Evolutionary conservation across 1,284 basidiomycete genomes (phyloP).

Genomic region (Apiotrichum porosum): DNA sequence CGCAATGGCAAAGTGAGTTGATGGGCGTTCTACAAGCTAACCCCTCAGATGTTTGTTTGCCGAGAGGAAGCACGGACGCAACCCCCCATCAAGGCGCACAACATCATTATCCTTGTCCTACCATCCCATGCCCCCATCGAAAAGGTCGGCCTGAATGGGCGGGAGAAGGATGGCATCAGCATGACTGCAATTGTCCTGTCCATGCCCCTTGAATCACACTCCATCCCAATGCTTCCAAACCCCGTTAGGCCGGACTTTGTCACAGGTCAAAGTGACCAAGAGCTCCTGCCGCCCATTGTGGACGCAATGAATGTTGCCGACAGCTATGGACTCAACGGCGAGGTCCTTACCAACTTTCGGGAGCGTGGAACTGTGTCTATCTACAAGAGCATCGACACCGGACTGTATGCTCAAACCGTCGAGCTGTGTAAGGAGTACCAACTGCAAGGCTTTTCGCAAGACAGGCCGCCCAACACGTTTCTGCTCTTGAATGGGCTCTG

Average conservation of each 20-base stretch:
- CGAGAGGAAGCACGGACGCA: conserved; percentile 11
- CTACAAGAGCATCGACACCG: no score
- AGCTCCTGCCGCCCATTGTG: neutral
- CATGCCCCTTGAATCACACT: conserved; percentile 11
- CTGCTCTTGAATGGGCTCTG: conserved; percentile 17
- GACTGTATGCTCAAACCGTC: no score
- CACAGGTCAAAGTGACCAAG: neutral
- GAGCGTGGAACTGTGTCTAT: no score
- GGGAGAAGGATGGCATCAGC: conserved; percentile 4
- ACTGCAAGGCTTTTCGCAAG: no score
- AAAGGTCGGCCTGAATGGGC: conserved; percentile 2
- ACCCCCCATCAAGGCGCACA: conserved; percentile 11
- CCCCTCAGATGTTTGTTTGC: conserved; percentile 13
- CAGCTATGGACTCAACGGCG: conserved; percentile 4
- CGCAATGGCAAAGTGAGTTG: conserved; percentile 1
- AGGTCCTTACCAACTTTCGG: no score
- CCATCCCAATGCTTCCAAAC: conserved; percentile 18
- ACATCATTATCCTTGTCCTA: conserved; percentile 17
- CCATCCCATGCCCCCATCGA: conserved; percentile 2
- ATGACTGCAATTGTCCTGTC: conserved; percentile 15
- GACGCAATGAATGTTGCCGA: neutral
- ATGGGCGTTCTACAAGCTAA: neutral
- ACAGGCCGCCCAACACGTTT: conserved; percentile 3
- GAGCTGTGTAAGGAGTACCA: no score
- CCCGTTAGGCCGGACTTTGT: conserved; percentile 21